phyloP scores from a whole-genome alignment of 2,329 filamentous ascomycete genomes.

The Colletotrichum sp. region DNA sequence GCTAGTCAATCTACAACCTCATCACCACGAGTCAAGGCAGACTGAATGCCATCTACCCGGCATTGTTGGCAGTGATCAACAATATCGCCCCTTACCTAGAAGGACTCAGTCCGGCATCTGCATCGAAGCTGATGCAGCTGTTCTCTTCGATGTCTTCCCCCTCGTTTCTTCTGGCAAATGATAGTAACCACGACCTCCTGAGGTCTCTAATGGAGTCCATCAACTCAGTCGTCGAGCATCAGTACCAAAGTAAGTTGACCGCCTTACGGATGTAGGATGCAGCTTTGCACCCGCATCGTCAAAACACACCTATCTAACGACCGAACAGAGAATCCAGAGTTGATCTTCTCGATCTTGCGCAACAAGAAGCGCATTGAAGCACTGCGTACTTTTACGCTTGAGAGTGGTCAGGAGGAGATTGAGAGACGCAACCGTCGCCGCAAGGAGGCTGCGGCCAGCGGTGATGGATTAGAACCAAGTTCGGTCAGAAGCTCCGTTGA shows the following conservation, averaged over 20 bases:
- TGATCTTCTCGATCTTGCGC: constrained; percentile 80
- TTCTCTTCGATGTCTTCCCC: constrained; percentile 94
- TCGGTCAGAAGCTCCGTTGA: constrained; percentile 70
- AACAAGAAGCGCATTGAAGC: constrained; percentile 86
- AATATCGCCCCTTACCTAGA: constrained; percentile 89
- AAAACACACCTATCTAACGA: not conserved
- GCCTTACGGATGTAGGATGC: no score
- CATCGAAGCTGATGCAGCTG: constrained; percentile 83
- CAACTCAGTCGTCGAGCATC: constrained; percentile 88
- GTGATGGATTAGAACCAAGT: constrained; percentile 52
- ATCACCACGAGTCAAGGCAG: constrained; percentile 92
- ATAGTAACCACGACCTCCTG: constrained; percentile 84
- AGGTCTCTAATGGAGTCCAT: constrained; percentile 86
- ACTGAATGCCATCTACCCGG: constrained; percentile 89
- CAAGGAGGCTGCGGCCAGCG: constrained; percentile 64
- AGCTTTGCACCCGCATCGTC: not conserved
- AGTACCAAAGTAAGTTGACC: constrained; percentile 70
- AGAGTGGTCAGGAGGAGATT: constrained; percentile 90
- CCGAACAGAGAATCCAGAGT: constrained; percentile 73
- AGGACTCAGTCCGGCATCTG: constrained; percentile 74
- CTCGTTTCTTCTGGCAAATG: constrained; percentile 89
- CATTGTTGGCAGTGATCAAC: constrained; percentile 88
- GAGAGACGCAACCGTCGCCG: constrained; percentile 75
- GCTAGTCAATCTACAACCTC: constrained; percentile 86
- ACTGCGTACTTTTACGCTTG: constrained; percentile 84